Evolutionary conservation across 192 early-diverging fungal species (phyloP), one percentile per base, ranked within the genome.

Genomic region (Rhizoclosmatium sp.): DNA sequence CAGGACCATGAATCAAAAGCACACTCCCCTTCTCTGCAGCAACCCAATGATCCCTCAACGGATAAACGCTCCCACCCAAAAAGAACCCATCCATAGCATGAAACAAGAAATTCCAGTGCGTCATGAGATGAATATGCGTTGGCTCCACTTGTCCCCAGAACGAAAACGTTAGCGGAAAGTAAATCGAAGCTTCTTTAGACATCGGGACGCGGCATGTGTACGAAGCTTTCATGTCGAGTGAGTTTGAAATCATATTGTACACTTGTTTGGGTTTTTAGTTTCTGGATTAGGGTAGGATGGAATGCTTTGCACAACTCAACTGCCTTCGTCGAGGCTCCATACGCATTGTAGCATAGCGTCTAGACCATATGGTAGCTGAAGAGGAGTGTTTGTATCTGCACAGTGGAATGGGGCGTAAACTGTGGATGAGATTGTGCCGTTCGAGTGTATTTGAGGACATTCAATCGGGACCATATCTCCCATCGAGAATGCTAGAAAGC

Each of bases 21-120:
- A 69, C 40, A 7, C 44, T 21, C 1, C 56, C 47, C 23, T 58
- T 31, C 19, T 47, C 48, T 23, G 70, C 72, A 48, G 69, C 23
- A 23, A 80, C 79, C 71, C 66, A 77, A 49, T 80, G 79, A 79
- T 80, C 79, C 49, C 79, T 14, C 56, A 80, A 31, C 21, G 79
- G 68, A 79, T 80, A 80, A 4, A 72, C 74, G 2, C 45, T 68
- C 39, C 68, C 71, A 4, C 72, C 79, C 76, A 80, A 67, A 68
- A 80, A 80, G 76, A 80, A 80, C 16, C 79, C 79, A 14, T 80
- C 79, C 16, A 80, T 21, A 1, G 70, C 79, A 58, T 77, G 70
- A 21, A 80, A 80, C n/a, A 77, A 39, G 45, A 71, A 74, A 78
- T 51, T 80, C 65, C 66, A 76, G 69, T 80, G 79, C 51, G 66